phyloP scores from a whole-genome alignment of 1,284 basidiomycete genomes.

The Moniliophthora roreri region DNA sequence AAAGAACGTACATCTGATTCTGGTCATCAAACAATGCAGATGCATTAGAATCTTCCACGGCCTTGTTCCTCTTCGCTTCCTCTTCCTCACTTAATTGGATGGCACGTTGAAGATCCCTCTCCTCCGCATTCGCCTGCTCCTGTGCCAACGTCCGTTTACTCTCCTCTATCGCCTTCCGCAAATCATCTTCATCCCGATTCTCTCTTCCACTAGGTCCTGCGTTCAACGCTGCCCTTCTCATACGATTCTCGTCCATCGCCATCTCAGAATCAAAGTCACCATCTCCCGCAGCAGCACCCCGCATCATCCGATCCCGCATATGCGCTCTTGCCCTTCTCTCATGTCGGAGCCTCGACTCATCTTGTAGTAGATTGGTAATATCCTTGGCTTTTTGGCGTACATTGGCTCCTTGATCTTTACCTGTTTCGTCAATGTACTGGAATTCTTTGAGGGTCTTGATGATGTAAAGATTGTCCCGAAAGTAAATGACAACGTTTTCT shows the following conservation, averaged over 20 bases:
- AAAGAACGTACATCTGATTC: slow-evolving; percentile 58
- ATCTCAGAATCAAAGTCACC: slow-evolving; percentile 42
- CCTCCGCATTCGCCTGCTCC: slow-evolving; percentile 72
- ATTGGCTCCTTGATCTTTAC: slow-evolving; percentile 97
- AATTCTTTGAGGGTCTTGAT: slow-evolving; percentile 99
- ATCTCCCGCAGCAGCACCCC: slow-evolving; percentile 46
- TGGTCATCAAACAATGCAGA: slow-evolving; percentile 85
- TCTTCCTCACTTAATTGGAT: slow-evolving; percentile 88
- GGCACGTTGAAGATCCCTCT: slow-evolving; percentile 79
- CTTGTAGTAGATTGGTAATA: slow-evolving; percentile 94
- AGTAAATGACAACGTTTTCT: slow-evolving; percentile 98
- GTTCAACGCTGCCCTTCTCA: slow-evolving; percentile 38
- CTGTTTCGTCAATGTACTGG: slow-evolving; percentile 94
- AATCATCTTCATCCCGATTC: slow-evolving; percentile 77
- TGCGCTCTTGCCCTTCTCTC: slow-evolving; percentile 84
- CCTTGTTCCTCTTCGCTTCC: slow-evolving; percentile 68
- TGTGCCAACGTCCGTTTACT: slow-evolving; percentile 79
- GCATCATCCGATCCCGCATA: slow-evolving; percentile 95
- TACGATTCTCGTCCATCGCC: slow-evolving; percentile 49
- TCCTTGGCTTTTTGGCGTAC: slow-evolving; percentile 99
- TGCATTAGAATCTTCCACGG: slow-evolving; percentile 76
- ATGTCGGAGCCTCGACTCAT: slow-evolving; percentile 83
- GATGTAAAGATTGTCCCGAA: slow-evolving; percentile 96
- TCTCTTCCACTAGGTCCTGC: slow-evolving; percentile 30
- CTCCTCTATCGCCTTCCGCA: slow-evolving; percentile 82